Percentiles rank a stretch among this genome's conserved stretches.
These are phyloP conservation scores for Eucalyptus sp. DNA, from an alignment of 345 rosid species.

Conservation along the genomic window DNA sequence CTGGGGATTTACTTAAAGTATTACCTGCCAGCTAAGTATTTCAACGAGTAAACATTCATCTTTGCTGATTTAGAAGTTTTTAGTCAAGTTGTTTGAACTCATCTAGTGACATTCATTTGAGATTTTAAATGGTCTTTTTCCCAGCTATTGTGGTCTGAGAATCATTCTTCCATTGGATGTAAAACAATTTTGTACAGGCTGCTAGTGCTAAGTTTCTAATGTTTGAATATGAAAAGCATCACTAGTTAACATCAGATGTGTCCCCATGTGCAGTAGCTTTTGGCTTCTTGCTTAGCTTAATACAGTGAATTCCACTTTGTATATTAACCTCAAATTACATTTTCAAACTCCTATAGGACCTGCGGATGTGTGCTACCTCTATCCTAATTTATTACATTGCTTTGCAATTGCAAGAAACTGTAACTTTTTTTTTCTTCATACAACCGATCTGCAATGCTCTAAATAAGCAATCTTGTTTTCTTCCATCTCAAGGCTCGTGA, in stretches of 20 bases:
- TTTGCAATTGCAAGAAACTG: not conserved
- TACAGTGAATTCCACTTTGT: not conserved
- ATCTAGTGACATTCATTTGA: not conserved
- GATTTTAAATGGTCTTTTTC: not conserved
- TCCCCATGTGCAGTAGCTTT: not conserved
- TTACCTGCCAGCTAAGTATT: not conserved
- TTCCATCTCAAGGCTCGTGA: constrained; percentile 62
- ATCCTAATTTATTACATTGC: not conserved
- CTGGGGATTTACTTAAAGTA: not conserved
- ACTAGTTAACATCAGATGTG: not conserved
- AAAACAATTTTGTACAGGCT: not conserved
- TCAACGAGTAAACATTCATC: not conserved
- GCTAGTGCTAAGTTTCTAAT: not conserved
- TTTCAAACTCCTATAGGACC: not conserved
- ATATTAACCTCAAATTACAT: not conserved
- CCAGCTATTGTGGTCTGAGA: not conserved
- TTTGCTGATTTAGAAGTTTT: not conserved
- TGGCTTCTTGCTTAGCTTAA: not conserved
- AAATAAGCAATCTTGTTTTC: not conserved
- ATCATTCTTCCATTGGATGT: not conserved
- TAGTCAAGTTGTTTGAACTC: not conserved
- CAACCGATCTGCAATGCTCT: not conserved
- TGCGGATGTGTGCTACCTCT: not conserved
- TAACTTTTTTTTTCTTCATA: not conserved
- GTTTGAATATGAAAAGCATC: not conserved